Percentiles rank a stretch among this genome's conserved stretches.
Evolutionary conservation across 2,329 filamentous ascomycete species (phyloP).

Genomic region (Alternaria sp.): DNA sequence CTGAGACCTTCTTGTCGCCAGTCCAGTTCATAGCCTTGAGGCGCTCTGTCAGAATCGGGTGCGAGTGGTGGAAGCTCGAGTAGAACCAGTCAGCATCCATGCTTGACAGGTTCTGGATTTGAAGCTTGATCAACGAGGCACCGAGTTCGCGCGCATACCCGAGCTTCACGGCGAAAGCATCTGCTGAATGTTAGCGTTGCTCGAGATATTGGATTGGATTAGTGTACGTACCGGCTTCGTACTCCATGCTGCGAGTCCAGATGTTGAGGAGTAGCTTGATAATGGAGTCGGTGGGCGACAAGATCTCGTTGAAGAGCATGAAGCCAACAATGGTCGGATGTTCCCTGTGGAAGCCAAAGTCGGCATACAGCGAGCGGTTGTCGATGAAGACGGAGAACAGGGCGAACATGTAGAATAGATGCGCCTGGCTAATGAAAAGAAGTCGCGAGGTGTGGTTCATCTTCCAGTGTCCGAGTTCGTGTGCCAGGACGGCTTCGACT

Average conservation of each 20-base stretch:
- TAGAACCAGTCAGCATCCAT: conserved; percentile 99
- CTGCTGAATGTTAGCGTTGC: conserved; percentile 51
- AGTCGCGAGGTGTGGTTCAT: conserved; percentile 93
- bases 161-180: conserved; percentile 84
- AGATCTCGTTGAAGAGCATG: conserved; percentile 95
- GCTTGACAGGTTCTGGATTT: conserved; percentile 96
- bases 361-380: conserved; percentile 87
- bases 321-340: conserved; percentile 96
- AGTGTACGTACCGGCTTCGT: conserved; percentile 74
- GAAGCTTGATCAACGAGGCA: conserved; percentile 90
- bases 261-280: conserved; percentile 97
- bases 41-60: conserved; percentile 93
- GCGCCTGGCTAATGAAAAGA: conserved; percentile 80
- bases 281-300: conserved; percentile 91
- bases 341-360: conserved; percentile 86
- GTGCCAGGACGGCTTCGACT: conserved; percentile 91
- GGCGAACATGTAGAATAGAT: conserved; percentile 96
- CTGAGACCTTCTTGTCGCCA: conserved; percentile 65
- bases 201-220: conserved; percentile 13
- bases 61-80: conserved; percentile 97
- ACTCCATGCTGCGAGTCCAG: conserved; percentile 92
- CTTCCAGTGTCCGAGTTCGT: conserved; percentile 97
- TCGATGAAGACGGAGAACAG: conserved; percentile 98
- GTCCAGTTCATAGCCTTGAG: conserved; percentile 91
- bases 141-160: conserved; percentile 87